phyloP scores from a whole-genome alignment of 768 basidiomycete species.

The Hemileccinum impolitum region DNA sequence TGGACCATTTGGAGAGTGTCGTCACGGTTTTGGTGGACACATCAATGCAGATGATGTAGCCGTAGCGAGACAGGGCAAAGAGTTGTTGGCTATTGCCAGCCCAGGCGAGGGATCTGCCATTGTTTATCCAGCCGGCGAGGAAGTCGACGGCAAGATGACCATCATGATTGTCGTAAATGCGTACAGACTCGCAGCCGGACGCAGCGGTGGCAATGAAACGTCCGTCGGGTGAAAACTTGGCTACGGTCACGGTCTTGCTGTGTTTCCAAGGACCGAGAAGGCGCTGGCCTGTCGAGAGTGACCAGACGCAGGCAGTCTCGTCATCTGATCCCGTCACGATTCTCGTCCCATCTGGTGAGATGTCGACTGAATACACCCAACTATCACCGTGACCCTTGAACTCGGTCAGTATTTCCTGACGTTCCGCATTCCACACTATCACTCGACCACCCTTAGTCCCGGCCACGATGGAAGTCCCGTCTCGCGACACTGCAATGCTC shows the following conservation, averaged over 20 bases:
- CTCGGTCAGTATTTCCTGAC: neutral
- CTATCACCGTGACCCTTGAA: too few species aligned
- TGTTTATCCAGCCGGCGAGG: neutral
- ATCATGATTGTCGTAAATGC: neutral
- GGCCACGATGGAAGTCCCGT: neutral
- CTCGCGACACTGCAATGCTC: neutral
- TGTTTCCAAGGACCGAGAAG: neutral
- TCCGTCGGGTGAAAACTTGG: neutral
- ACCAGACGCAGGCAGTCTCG: slow-evolving; percentile 4
- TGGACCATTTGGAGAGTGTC: neutral
- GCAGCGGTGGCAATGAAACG: neutral
- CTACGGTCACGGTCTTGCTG: neutral
- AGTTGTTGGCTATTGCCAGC: neutral
- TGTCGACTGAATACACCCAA: neutral
- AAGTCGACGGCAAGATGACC: neutral
- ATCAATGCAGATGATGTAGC: neutral
- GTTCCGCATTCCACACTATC: neutral
- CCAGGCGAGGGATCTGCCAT: slow-evolving; percentile 4
- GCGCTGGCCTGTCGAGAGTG: neutral
- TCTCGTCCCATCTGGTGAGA: neutral
- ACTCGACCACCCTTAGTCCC: neutral
- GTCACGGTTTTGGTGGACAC: neutral
- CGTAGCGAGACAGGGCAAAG: neutral
- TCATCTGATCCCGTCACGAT: neutral
- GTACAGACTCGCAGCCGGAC: neutral